These are phyloP conservation scores for Phytopythium ostracodes DNA, from an alignment of 352 stramenopile species.

Conservation along the genomic window DNA sequence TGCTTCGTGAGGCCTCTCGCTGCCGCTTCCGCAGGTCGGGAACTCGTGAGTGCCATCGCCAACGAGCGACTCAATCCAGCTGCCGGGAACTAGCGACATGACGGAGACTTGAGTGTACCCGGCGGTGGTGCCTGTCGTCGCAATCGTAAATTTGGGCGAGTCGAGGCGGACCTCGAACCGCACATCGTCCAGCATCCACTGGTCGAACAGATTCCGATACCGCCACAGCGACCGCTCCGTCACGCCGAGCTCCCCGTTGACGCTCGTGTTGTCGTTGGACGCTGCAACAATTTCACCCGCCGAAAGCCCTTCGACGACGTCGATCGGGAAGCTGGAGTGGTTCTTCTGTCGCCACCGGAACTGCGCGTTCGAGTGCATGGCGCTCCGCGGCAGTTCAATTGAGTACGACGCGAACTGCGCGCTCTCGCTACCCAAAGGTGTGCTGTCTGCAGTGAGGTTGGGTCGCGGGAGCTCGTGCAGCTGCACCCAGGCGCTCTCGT, in stretches of 20 bases:
- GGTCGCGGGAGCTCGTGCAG: constrained; percentile 24
- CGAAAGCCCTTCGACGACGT: constrained; percentile 23
- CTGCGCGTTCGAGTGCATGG: constrained; percentile 41
- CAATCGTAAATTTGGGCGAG: constrained; percentile 26
- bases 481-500: constrained; percentile 41
- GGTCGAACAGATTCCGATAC: constrained; percentile 71
- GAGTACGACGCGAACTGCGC: constrained; percentile 17
- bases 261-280: constrained; percentile 42
- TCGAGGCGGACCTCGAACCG: constrained; percentile 49
- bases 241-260: constrained; percentile 26
- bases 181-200: constrained; percentile 68
- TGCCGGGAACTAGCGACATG: constrained; percentile 33
- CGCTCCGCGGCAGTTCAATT: constrained; percentile 28
- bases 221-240: constrained; percentile 46
- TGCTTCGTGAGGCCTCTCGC: constrained; percentile 8
- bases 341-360: constrained; percentile 67
- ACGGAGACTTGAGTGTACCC: constrained; percentile 20
- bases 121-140: constrained; percentile 14
- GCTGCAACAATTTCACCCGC: constrained; percentile 17
- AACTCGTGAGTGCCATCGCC: constrained; percentile 61
- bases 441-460: neutral
- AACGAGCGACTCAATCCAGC: constrained; percentile 36
- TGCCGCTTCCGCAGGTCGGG: constrained; percentile 26
- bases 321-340: constrained; percentile 64
- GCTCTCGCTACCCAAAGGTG: neutral